These are phyloP conservation scores for Phytophthora macrochlamydospora DNA, from an alignment of 352 stramenopile genomes.

Conservation along the genomic window DNA sequence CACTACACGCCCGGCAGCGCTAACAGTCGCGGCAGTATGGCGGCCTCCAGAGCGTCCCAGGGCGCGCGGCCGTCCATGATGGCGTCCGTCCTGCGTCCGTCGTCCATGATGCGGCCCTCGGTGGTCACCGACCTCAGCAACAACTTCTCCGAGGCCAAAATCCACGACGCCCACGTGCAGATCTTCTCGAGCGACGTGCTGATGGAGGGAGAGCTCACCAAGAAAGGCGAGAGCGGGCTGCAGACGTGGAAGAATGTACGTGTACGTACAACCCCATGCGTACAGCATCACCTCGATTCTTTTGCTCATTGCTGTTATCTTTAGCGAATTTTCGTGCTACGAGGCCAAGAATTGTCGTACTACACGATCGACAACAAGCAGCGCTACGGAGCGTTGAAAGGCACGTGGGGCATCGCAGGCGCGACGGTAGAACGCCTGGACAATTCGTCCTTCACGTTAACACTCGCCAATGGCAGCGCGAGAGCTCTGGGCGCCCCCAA, in stretches of 20 bases:
- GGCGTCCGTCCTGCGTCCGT: conserved; percentile 35
- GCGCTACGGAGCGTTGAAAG: conserved; percentile 65
- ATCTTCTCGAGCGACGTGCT: conserved; percentile 71
- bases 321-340: conserved; percentile 74
- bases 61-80: conserved; percentile 30
- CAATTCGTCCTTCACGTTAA: conserved; percentile 38
- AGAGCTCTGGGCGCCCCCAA: conserved; percentile 50
- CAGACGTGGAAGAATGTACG: conserved; percentile 76
- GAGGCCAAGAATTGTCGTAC: conserved; percentile 71
- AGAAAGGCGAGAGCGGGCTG: conserved; percentile 66
- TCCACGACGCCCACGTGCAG: conserved; percentile 56
- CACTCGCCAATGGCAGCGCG: conserved; percentile 31
- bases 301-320: background rate
- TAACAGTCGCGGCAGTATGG: conserved; percentile 2
- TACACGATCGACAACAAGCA: conserved; percentile 64
- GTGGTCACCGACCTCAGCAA: conserved; percentile 59
- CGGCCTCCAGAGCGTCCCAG: conserved; percentile 13
- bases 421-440: conserved; percentile 59
- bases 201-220: conserved; percentile 72
- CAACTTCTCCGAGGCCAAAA: conserved; percentile 66
- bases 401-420: conserved; percentile 54
- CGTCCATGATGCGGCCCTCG: conserved; percentile 51
- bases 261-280: conserved; percentile 20
- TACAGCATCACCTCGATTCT: background rate
- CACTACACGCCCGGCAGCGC: conserved; percentile 15